Evolutionary conservation across 495 filamentous ascomycete genomes (phyloP).

Genomic region (Pyrenula massariospora): DNA sequence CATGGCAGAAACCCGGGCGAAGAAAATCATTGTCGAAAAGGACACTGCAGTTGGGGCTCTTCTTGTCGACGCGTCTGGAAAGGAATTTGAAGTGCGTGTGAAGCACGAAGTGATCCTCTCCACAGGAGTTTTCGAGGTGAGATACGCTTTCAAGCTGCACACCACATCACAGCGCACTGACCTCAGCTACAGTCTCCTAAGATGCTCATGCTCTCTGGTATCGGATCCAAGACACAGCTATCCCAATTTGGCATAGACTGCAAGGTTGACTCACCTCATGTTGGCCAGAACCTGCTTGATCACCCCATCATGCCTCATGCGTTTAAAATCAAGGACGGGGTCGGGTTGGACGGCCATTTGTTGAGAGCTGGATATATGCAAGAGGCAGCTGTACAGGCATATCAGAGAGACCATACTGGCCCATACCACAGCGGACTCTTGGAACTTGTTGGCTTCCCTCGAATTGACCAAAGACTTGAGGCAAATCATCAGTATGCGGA

Average conservation of each 20-base stretch:
- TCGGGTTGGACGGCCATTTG: constrained; percentile 38
- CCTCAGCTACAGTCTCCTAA: constrained; percentile 22
- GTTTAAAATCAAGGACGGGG: constrained; percentile 42
- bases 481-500: constrained; percentile 35
- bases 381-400: constrained; percentile 31
- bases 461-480: constrained; percentile 39
- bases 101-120: not conserved
- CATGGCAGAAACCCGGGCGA: constrained; percentile 32
- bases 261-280: constrained; percentile 30
- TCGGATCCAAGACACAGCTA: constrained; percentile 28
- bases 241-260: constrained; percentile 33
- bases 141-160: not conserved
- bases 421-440: constrained; percentile 38
- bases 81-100: not conserved
- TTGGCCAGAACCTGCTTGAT: constrained; percentile 49
- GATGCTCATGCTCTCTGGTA: constrained; percentile 28
- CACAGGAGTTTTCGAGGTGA: not conserved
- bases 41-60: constrained; percentile 14
- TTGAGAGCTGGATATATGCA: constrained; percentile 34
- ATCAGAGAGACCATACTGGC: constrained; percentile 35
- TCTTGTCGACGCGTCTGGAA: constrained; percentile 22
- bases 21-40: constrained; percentile 40
- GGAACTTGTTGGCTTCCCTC: constrained; percentile 44
- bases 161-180: not conserved
- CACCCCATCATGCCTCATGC: constrained; percentile 44